These are phyloP conservation scores for Pythium aristosporum DNA, from an alignment of 352 stramenopile genomes.

Conservation along the genomic window DNA sequence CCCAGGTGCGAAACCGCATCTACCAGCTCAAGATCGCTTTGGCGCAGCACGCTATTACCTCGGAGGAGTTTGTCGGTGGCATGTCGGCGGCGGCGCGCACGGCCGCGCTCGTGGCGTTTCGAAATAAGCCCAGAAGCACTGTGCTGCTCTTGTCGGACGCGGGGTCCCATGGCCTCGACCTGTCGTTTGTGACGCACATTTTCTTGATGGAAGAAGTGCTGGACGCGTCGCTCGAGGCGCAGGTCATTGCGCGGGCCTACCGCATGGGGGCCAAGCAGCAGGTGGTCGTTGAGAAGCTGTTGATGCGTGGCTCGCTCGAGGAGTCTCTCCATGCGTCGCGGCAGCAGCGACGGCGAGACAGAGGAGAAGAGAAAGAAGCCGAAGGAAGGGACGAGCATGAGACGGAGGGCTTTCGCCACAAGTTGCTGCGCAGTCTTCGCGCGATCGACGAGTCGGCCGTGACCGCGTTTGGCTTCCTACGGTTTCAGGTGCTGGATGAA, in stretches of 20 bases:
- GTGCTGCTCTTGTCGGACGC: slow-evolving; percentile 94
- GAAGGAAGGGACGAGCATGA: too few species aligned
- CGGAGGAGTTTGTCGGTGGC: slow-evolving; percentile 60
- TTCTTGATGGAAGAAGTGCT: slow-evolving; percentile 97
- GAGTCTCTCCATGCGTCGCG: neutral
- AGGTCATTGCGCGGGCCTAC: slow-evolving; percentile 95
- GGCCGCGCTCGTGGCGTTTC: slow-evolving; percentile 53
- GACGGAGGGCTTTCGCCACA: neutral
- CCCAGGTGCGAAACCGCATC: slow-evolving; percentile 81
- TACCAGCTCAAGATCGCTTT: slow-evolving; percentile 71
- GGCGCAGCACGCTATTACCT: slow-evolving; percentile 58
- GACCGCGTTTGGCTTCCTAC: neutral
- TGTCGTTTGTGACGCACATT: slow-evolving; percentile 98
- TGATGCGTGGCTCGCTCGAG: slow-evolving; percentile 1
- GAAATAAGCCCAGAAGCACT: slow-evolving; percentile 66
- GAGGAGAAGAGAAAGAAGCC: too few species aligned
- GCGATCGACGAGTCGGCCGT: neutral
- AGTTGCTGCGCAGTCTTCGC: neutral
- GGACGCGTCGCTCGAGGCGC: slow-evolving; percentile 93
- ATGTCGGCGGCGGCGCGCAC: slow-evolving; percentile 45
- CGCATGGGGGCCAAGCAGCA: slow-evolving; percentile 93
- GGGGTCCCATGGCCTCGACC: slow-evolving; percentile 93
- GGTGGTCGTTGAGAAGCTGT: slow-evolving; percentile 89
- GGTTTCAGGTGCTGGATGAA: slow-evolving; percentile 1
- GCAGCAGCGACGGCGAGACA: neutral